These are phyloP conservation scores for Ensete glaucum DNA, from an alignment of 176 grass and related monocot species.

Conservation along the genomic window DNA sequence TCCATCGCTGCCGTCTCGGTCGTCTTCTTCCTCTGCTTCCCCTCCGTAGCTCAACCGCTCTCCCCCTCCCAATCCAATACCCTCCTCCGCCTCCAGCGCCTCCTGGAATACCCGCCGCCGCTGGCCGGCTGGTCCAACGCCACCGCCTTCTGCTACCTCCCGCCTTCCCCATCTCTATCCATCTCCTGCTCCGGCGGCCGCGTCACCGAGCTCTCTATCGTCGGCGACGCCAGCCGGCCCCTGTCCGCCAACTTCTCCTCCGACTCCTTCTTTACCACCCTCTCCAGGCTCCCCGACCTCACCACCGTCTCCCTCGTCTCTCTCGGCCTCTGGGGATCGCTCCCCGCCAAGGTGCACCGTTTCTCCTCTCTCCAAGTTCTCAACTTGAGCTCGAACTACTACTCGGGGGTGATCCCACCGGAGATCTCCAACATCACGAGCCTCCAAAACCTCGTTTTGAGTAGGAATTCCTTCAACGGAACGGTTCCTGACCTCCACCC, in stretches of 20 bases:
- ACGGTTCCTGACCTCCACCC: slow-evolving; percentile 39
- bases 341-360: slow-evolving; percentile 61
- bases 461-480: slow-evolving; percentile 50
- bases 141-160: slow-evolving; percentile 52
- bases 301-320: slow-evolving; percentile 43
- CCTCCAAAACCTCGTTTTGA: slow-evolving; percentile 61
- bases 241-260: slow-evolving; percentile 52
- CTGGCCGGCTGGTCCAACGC: slow-evolving; percentile 18
- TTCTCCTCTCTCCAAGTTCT: slow-evolving; percentile 42
- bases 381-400: slow-evolving; percentile 72
- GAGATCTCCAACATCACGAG: slow-evolving; percentile 42
- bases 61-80: slow-evolving; percentile 59
- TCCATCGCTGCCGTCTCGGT: background rate
- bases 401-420: slow-evolving; percentile 41
- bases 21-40: slow-evolving; percentile 9
- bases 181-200: slow-evolving; percentile 43
- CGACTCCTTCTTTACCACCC: slow-evolving; percentile 80
- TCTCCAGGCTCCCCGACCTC: slow-evolving; percentile 37
- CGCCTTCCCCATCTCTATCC: slow-evolving; percentile 24
- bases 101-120: slow-evolving; percentile 34
- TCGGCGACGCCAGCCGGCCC: slow-evolving; percentile 31
- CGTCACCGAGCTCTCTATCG: slow-evolving; percentile 43
- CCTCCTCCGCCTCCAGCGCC: slow-evolving; percentile 38
- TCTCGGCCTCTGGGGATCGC: slow-evolving; percentile 58
- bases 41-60: slow-evolving; percentile 33